Base-by-base conservation (phyloP, 306 rosid species). In the Casuarina glauca region DNA sequence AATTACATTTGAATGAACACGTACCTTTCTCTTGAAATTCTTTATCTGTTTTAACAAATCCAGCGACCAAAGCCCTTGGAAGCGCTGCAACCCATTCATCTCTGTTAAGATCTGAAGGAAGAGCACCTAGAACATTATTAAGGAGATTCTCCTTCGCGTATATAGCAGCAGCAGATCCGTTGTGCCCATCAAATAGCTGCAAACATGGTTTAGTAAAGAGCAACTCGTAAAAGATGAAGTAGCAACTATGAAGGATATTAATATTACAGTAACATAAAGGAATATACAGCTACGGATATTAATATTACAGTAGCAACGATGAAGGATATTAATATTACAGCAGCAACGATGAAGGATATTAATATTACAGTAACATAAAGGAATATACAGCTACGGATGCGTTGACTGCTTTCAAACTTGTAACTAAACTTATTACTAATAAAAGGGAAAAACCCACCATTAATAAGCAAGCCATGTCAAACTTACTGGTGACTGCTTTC, bases 181-280 rank as follows among this genome's bases (percentile, higher is more conserved):
- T 96, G 86, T 96, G 99, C 82, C 99, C 99, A 76, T 96, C 99
- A 88, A 93, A 96, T 64, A 96, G 85, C 99, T 96, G 98, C 72
- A 84, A 79, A 87, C 78, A 63, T 16, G 45, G 16, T 61, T 78
- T 73, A 86, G 87, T 81, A 82, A 48, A 80, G 74, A 66, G 73
- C 36, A 76, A 75, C 76, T 72, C 57, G 50, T 32, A 32, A 75
- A 10, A 49, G 6, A 66, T 66, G 38, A 63, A 63, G 39, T 43
- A 57, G 66, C 76, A 76, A 74, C 66, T 54, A 50, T 45, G 63
- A 74, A 72, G 58, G 36, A 41, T 55, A 68, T 51, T 12, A 60
- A 5, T 54, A 36, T 69, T 70, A 45, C 61, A 79, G 35, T 75
- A 61, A 67, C 20, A 68, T 3, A 82, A 19, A 72, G 41, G 38